These are phyloP conservation scores for Cicer cuneatum DNA, from an alignment of 306 rosid species.

Conservation along the genomic window DNA sequence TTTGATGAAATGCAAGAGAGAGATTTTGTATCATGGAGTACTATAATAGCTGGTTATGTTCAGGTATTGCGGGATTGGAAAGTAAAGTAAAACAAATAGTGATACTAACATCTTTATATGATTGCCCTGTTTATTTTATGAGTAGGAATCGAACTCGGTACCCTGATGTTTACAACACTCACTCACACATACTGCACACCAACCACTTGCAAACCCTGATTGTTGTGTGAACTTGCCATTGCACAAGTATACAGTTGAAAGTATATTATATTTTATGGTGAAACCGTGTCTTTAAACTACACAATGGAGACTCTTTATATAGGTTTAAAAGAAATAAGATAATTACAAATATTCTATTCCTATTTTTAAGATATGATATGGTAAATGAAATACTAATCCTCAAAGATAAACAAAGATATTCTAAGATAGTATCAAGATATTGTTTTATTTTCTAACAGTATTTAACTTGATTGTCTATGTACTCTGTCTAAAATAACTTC, in stretches of 20 bases:
- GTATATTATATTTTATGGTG: background rate
- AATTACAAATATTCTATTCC: too few relatives aligned
- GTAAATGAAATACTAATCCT: too few relatives aligned
- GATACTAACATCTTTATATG: background rate
- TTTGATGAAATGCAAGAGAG: conserved; percentile 61
- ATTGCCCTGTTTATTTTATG: background rate
- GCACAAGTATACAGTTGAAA: background rate
- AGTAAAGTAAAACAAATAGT: background rate
- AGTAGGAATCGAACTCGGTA: too few relatives aligned
- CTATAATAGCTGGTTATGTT: conserved; percentile 71
- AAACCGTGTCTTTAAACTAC: too few relatives aligned
- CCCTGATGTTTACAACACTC: too few relatives aligned
- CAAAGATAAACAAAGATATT: too few relatives aligned
- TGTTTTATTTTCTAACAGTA: too few relatives aligned
- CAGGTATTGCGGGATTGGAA: conserved; percentile 57
- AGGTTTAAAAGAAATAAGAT: too few relatives aligned
- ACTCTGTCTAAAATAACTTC: conserved; percentile 26
- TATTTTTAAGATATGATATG: too few relatives aligned
- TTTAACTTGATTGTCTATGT: background rate
- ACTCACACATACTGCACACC: too few relatives aligned
- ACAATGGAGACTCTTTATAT: too few relatives aligned
- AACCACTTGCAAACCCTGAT: background rate
- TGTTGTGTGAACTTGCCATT: conserved; percentile 9
- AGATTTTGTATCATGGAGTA: conserved; percentile 76
- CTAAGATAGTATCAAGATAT: too few relatives aligned